These are phyloP conservation scores for Saccharomycopsis guyanensis DNA, from an alignment of 805 yeast species.

Conservation along the genomic window DNA sequence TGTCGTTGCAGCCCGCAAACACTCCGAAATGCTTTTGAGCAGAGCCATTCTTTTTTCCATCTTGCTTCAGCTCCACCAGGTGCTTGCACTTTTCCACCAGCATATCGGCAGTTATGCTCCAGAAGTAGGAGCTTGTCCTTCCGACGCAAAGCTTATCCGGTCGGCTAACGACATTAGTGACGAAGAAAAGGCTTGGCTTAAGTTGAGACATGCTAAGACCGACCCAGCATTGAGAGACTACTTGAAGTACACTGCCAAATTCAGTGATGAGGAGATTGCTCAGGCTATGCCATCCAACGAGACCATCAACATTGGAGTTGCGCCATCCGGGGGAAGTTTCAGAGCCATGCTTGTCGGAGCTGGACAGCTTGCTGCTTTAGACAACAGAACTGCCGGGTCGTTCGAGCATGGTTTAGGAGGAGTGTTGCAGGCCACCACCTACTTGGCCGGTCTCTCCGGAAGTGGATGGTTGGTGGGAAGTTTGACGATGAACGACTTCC, in stretches of 20 bases:
- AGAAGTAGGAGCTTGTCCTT: conserved; percentile 46
- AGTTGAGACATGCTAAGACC: conserved; percentile 39
- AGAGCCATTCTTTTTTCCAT: conserved; percentile 1
- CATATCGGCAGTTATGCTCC: conserved; percentile 45
- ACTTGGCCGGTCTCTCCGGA: conserved; percentile 73
- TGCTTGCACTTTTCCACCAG: not conserved
- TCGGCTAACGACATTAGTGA: conserved; percentile 39
- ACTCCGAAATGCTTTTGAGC: not conserved
- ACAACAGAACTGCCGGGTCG: conserved; percentile 55
- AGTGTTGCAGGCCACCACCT: conserved; percentile 59
- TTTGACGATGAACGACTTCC: conserved; percentile 61
- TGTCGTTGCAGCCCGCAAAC: too few species aligned
- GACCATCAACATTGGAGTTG: conserved; percentile 43
- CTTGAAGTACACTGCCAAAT: conserved; percentile 34
- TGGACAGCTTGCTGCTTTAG: conserved; percentile 73
- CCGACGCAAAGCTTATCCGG: conserved; percentile 30
- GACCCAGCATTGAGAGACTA: conserved; percentile 39
- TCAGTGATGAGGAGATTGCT: conserved; percentile 26
- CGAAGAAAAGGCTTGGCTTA: conserved; percentile 47
- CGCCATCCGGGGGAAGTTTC: conserved; percentile 84
- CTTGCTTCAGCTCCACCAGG: conserved; percentile 28
- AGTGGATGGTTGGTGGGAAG: conserved; percentile 78
- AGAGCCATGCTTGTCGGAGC: conserved; percentile 85
- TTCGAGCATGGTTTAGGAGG: conserved; percentile 62
- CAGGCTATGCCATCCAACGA: conserved; percentile 31